These are phyloP conservation scores for Penicillium thymicola DNA, from an alignment of 2,329 filamentous ascomycete genomes.

Conservation along the genomic window DNA sequence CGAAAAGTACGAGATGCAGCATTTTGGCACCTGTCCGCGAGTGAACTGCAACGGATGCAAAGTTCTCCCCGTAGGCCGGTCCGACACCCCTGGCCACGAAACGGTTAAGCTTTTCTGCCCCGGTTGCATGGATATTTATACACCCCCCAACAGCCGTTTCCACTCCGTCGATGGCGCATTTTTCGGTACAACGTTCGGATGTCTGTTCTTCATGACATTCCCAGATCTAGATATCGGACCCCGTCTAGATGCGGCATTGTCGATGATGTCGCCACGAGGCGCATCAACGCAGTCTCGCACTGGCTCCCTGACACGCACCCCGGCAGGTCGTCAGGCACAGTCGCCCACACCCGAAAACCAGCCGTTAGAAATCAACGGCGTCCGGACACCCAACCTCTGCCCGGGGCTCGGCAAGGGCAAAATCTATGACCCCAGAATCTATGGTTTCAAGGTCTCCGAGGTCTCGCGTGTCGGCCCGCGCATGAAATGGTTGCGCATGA, in stretches of 20 bases:
- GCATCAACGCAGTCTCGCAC: conserved; percentile 32
- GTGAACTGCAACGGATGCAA: conserved; percentile 88
- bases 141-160: conserved; percentile 93
- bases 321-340: conserved; percentile 24
- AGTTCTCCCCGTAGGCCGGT: conserved; percentile 88
- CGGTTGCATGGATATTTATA: conserved; percentile 93
- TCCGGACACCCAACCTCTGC: conserved; percentile 80
- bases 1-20: conserved; percentile 95
- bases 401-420: conserved; percentile 77
- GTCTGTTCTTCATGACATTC: conserved; percentile 97
- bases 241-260: conserved; percentile 54
- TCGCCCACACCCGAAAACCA: conserved; percentile 43
- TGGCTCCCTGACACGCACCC: conserved; percentile 30
- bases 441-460: conserved; percentile 93
- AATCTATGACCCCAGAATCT: conserved; percentile 94
- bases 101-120: conserved; percentile 99
- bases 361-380: conserved; percentile 70
- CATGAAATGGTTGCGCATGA: conserved; percentile 93
- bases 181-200: conserved; percentile 95
- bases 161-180: conserved; percentile 97
- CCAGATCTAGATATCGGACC: conserved; percentile 85
- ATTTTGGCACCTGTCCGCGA: conserved; percentile 94
- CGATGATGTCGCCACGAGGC: conserved; percentile 25
- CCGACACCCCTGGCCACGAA: conserved; percentile 91
- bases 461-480: conserved; percentile 82